phyloP scores from a whole-genome alignment of 805 yeast genomes.

The Isabelozyma rhagii region DNA sequence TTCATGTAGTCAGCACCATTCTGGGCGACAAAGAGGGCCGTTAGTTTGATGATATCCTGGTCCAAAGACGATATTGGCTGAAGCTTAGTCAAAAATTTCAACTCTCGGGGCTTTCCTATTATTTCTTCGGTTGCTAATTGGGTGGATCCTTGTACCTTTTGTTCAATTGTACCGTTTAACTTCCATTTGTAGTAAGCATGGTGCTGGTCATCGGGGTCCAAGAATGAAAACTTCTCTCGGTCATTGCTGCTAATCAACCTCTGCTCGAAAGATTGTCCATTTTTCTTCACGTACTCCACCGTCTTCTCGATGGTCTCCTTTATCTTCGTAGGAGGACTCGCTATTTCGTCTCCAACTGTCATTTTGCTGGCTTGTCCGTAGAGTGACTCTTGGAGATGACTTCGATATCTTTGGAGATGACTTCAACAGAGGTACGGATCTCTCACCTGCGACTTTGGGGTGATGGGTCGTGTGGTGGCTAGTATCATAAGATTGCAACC shows the following conservation, averaged over 20 bases:
- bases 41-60: conserved; percentile 62
- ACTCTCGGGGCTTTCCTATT: conserved; percentile 12
- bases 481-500: neutral
- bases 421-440: neutral
- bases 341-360: conserved; percentile 22
- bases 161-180: conserved; percentile 23
- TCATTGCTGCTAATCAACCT: conserved; percentile 48
- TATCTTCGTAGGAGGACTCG: conserved; percentile 39
- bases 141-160: neutral
- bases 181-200: conserved; percentile 55
- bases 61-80: conserved; percentile 57
- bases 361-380: neutral
- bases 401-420: neutral
- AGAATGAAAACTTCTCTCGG: conserved; percentile 61
- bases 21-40: conserved; percentile 66
- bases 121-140: neutral
- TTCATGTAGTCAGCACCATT: conserved; percentile 49
- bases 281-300: conserved; percentile 62
- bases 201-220: conserved; percentile 52
- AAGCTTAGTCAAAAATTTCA: conserved; percentile 23
- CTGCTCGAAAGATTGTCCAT: conserved; percentile 65
- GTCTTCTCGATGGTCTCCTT: conserved; percentile 64
- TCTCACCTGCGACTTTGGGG: neutral
- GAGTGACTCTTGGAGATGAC: neutral
- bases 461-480: neutral